Evolutionary conservation across 1,284 basidiomycete species (phyloP).

Genomic region (Amylostereum chailletii): DNA sequence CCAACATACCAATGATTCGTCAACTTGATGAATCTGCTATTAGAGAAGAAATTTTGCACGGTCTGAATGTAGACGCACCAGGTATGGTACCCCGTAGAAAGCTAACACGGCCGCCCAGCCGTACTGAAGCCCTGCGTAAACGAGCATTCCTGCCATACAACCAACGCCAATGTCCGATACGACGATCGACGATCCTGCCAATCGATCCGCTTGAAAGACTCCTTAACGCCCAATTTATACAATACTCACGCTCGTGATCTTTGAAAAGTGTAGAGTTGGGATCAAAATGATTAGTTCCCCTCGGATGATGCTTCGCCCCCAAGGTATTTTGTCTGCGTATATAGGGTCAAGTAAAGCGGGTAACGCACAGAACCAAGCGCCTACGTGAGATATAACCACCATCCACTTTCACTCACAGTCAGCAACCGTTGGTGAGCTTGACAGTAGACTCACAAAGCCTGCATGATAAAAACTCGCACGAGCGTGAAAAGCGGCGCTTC

Average conservation of each 20-base stretch:
- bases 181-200: slow-evolving; percentile 30
- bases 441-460: slow-evolving; percentile 31
- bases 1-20: slow-evolving; percentile 44
- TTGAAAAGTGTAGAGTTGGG: slow-evolving; percentile 73
- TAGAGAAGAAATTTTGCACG: not conserved
- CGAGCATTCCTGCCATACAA: slow-evolving; percentile 31
- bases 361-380: slow-evolving; percentile 22
- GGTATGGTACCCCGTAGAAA: slow-evolving; percentile 44
- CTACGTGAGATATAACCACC: slow-evolving; percentile 73
- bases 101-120: slow-evolving; percentile 33
- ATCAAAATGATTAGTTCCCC: slow-evolving; percentile 47
- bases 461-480: slow-evolving; percentile 57
- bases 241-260: slow-evolving; percentile 43
- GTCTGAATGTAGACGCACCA: slow-evolving; percentile 19
- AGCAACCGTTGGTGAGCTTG: too few relatives aligned
- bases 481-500: slow-evolving; percentile 74
- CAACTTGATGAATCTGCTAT: slow-evolving; percentile 19
- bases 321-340: slow-evolving; percentile 19
- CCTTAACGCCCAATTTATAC: not conserved
- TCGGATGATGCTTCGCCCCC: slow-evolving; percentile 23
- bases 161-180: slow-evolving; percentile 40
- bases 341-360: not conserved
- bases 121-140: slow-evolving; percentile 27
- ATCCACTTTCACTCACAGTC: slow-evolving; percentile 31
- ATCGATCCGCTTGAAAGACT: not conserved